Conservation (phyloP, 306 rosid genomes). For the Glycyrrhiza uralensis region DNA sequence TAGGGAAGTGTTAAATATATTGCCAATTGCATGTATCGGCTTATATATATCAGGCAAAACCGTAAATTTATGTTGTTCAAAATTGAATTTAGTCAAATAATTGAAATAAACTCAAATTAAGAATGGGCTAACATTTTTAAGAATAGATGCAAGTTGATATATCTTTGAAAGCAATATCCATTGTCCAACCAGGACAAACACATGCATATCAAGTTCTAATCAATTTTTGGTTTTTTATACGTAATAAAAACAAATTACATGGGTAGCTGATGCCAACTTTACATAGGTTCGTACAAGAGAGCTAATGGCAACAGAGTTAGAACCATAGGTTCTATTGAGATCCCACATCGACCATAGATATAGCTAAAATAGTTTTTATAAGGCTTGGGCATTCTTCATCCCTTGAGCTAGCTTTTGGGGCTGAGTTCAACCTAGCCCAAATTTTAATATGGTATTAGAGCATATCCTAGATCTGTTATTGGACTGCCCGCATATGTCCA, state of each 20-base stretch:
- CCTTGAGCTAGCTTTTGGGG: no score
- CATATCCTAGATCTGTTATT: no score
- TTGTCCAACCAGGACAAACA: neutral
- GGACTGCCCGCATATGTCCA: no score
- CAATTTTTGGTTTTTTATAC: neutral
- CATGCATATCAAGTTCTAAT: neutral
- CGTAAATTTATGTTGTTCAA: neutral
- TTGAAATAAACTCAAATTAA: neutral
- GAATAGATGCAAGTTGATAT: neutral
- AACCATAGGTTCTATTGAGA: neutral
- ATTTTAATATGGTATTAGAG: no score
- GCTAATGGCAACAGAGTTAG: neutral
- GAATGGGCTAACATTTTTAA: neutral
- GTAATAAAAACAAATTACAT: neutral
- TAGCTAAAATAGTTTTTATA: no score
- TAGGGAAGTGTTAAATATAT: neutral
- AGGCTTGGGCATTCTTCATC: no score
- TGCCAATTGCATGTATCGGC: neutral
- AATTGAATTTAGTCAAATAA: neutral
- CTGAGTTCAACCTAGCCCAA: no score
- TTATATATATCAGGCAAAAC: neutral
- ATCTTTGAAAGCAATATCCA: conserved; percentile 8
- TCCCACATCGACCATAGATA: no score
- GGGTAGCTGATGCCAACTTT: neutral
- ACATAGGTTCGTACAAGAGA: neutral